Base-by-base conservation (phyloP, 306 rosid species). In the Cicer judaicum region DNA sequence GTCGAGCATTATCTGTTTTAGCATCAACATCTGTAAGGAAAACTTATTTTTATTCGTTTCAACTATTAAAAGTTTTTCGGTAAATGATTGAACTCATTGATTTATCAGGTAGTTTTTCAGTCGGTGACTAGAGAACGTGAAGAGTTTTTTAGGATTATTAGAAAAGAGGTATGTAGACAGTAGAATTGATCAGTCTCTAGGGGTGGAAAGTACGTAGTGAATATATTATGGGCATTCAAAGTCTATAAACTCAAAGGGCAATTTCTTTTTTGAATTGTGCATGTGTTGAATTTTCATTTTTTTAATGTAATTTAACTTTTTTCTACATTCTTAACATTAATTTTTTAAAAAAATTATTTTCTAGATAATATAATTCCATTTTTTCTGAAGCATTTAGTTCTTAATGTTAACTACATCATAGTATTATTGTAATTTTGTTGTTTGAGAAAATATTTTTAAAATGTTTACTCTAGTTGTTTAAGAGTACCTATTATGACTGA, bases 11-110 rank as follows among this genome's bases (percentile, higher is more conserved):
- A 83, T 92, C 96, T 79, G 91, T 92, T 81, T 87, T 92, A 73
- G 92, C 97, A 70, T 92, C 97, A 29, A 92, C 96, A 67, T 92
- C 97, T 81, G 97, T 92, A 83, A 88, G 91, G 47, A 80, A 53
- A 36, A 16, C 41, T 43, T 3, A 41, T 66, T 56, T 56, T 59
- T 8, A 18, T n/a, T 54, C 16, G 54, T 8, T 16, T 40, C 6
- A 10, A 38, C 40, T 53, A 10, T 38, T 72, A 21, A 55, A 48
- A 34, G 2, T n/a, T n/a, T 15, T 1, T 38, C 13, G 29, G 34
- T 64, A 53, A 59, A 70, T 62, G 39, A 15, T 56, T 54, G 56
- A 64, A 24, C 50, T 49, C 52, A 65, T 47, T 64, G 46, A 64
- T 56, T 64, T 47, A 14, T 53, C 74, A 44, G 10, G 9, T 72